These are phyloP conservation scores for Colletotrichum sp. DNA, from an alignment of 2,329 filamentous ascomycete species.

Conservation along the genomic window DNA sequence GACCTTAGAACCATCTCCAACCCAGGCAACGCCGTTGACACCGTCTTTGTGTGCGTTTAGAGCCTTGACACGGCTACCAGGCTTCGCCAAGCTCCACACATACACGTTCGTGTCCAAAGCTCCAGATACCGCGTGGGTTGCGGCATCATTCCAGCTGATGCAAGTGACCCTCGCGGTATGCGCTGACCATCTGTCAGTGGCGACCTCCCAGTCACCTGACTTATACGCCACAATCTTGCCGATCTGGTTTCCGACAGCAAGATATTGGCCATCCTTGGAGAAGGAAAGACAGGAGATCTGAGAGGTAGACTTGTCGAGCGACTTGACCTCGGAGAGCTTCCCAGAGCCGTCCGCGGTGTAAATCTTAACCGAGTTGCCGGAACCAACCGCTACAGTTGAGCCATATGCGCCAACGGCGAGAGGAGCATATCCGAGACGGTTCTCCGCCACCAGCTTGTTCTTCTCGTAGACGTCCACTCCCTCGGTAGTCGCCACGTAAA, in stretches of 20 bases:
- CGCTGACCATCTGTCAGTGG: slow-evolving; percentile 75
- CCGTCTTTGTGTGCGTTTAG: slow-evolving; percentile 95
- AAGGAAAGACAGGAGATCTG: slow-evolving; percentile 84
- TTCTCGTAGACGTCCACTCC: slow-evolving; percentile 61
- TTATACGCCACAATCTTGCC: slow-evolving; percentile 90
- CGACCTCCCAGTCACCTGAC: slow-evolving; percentile 68
- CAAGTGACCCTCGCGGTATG: slow-evolving; percentile 63
- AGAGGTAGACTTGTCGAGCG: slow-evolving; percentile 72
- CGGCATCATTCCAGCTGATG: slow-evolving; percentile 78
- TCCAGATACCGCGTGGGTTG: slow-evolving; percentile 82
- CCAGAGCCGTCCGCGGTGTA: slow-evolving; percentile 68
- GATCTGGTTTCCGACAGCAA: slow-evolving; percentile 82
- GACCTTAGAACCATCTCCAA: slow-evolving; percentile 67
- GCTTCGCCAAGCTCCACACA: slow-evolving; percentile 86
- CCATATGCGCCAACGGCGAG: slow-evolving; percentile 75
- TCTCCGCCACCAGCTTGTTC: slow-evolving; percentile 64
- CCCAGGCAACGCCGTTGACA: slow-evolving; percentile 86
- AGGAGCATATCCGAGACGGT: slow-evolving; percentile 67
- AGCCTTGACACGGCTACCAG: slow-evolving; percentile 83
- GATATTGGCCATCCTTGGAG: slow-evolving; percentile 74
- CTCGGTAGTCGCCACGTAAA: slow-evolving; percentile 63
- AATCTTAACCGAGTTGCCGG: slow-evolving; percentile 75
- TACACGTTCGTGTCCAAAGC: slow-evolving; percentile 90
- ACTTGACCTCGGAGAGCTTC: slow-evolving; percentile 57
- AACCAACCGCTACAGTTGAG: slow-evolving; percentile 76